Evolutionary conservation across 2,329 filamentous ascomycete genomes (phyloP).

Genomic region (Neofusicoccum cordaticola): DNA sequence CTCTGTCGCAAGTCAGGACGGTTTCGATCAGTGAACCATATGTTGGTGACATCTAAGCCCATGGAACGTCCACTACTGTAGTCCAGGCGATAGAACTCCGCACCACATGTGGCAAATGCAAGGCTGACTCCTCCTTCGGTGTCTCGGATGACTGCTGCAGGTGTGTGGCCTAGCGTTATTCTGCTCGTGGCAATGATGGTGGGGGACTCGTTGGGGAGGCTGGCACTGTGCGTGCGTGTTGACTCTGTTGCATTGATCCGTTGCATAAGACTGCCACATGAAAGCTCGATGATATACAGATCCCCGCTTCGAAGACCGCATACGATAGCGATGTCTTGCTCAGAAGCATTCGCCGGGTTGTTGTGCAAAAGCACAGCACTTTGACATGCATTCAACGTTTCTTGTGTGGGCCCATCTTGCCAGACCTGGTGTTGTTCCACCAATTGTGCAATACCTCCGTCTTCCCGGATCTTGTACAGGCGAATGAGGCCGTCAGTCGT

Average conservation of each 20-base stretch:
- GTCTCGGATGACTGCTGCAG: background rate
- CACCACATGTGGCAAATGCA: slow-evolving; percentile 39
- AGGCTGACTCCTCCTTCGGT: slow-evolving; percentile 26
- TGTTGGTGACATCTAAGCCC: slow-evolving; percentile 29
- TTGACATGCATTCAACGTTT: slow-evolving; percentile 14
- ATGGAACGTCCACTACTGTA: slow-evolving; percentile 18
- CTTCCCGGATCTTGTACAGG: background rate
- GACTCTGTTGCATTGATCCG: slow-evolving; percentile 4
- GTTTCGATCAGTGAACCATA: slow-evolving; percentile 36
- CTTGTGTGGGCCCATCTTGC: slow-evolving; percentile 5
- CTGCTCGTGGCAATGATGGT: background rate
- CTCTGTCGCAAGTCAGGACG: slow-evolving; percentile 31
- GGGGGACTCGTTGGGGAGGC: background rate
- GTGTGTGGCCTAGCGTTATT: slow-evolving; percentile 13
- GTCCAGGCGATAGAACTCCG: slow-evolving; percentile 36
- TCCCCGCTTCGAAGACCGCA: slow-evolving; percentile 38
- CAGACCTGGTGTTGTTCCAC: slow-evolving; percentile 3
- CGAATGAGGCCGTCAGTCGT: slow-evolving; percentile 13
- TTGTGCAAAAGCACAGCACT: slow-evolving; percentile 11
- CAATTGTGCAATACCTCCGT: slow-evolving; percentile 3
- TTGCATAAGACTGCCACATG: background rate
- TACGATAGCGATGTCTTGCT: slow-evolving; percentile 22
- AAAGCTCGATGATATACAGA: slow-evolving; percentile 20
- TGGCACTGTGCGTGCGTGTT: background rate
- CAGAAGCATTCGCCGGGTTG: background rate